Conservation (phyloP, 176 grass and related monocot species). For the Dendrocalamus sinicus region DNA sequence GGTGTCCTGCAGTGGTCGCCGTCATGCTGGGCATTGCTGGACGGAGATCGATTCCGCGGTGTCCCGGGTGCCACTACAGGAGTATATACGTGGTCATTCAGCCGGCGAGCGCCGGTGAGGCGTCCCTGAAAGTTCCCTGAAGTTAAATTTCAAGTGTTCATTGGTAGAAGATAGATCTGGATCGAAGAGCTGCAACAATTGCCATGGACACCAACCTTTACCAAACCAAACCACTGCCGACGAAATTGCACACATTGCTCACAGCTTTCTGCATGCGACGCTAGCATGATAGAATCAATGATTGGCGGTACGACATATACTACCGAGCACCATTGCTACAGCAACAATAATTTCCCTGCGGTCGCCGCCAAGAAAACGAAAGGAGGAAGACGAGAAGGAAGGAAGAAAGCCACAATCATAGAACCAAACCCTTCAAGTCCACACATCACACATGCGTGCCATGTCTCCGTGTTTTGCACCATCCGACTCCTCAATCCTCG, state of each 20-base stretch:
- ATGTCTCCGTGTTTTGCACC: neutral
- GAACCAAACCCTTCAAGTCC: neutral
- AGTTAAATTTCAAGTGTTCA: neutral
- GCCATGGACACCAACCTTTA: neutral
- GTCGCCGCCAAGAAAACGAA: neutral
- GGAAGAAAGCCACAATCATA: neutral
- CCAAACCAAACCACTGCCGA: neutral
- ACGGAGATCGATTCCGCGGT: neutral
- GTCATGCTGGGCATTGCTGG: neutral
- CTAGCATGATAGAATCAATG: neutral
- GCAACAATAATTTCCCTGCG: neutral
- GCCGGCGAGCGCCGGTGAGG: neutral
- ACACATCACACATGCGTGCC: conserved; percentile 21
- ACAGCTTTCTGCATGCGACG: neutral
- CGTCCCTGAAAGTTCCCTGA: neutral
- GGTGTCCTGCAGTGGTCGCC: conserved; percentile 16
- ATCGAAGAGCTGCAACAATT: neutral
- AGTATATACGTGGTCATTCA: neutral
- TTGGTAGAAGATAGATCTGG: neutral
- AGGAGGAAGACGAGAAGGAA: neutral
- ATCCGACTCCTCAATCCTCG: neutral
- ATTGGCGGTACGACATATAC: neutral
- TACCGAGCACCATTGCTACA: neutral
- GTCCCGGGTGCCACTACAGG: neutral
- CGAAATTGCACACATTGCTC: neutral